Base-by-base conservation (phyloP, 2,329 filamentous ascomycete species). In the Fusarium sp. region DNA sequence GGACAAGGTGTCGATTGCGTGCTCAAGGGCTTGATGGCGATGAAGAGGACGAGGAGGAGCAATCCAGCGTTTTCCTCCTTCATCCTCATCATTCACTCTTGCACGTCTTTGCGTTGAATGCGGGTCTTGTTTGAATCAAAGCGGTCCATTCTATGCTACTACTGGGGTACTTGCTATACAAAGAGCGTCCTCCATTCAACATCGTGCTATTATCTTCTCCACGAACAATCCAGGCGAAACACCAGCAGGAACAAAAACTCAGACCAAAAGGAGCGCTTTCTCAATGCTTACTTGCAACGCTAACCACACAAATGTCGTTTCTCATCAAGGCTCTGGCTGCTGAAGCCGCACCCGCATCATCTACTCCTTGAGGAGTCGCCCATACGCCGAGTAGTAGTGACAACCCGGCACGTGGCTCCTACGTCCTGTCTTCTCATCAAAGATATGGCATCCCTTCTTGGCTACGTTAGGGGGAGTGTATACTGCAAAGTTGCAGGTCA, bases 401-500 rank as follows among this genome's bases (percentile, higher is more conserved):
- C 88, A 90, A 75, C 92, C 91, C 61, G 86, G 85, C 46, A 94
- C 85, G 77, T 94, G 91, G 71, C 85, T 91, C 60, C 87, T 88
- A 79, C 89, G 89, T 54, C 94, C 92, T 5, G 93, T 97, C 72
- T 85, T 84, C 68, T 90, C 87, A 74, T 95, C 88, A 78, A 95
- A 98, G 76, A 95, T 89, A 75, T 93, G 87, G 79, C 93, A 97
- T 24, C 94, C 94, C 63, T 89, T 88, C 62, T 88, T 91, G 38
- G 93, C 93, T 38, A 95, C 94, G 75, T 97, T 97, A 5, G 94
- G 94, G 36, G 94, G 94, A 15, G 93, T 95, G 77, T 96, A 96
- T 63, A 97, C 84, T 89, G 76, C 68, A 70, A 53, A 57, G 60
- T 60, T 69, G 61, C 73, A 62, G 47, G 73, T 80, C 66, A 81